Evolutionary conservation across 352 stramenopile species (phyloP).

Genomic region (Phytophthora vignae): DNA sequence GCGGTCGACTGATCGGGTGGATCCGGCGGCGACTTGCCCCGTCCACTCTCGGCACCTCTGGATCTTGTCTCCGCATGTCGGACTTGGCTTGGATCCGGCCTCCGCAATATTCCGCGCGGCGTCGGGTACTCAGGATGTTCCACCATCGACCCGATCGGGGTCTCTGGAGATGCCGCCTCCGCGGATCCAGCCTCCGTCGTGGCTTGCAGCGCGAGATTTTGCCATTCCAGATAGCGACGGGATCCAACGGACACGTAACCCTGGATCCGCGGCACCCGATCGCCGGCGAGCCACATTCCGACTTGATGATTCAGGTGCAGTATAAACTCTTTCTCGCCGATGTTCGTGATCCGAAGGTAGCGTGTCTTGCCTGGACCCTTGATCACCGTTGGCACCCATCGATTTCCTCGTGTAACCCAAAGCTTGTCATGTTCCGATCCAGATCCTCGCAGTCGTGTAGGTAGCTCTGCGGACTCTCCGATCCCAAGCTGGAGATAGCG

Average conservation of each 20-base stretch:
- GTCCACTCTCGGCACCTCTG: too few relatives aligned
- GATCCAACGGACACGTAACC: slow-evolving; percentile 10
- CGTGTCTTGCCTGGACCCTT: neutral
- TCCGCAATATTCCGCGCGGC: neutral
- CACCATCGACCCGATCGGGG: neutral
- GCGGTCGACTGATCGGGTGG: too few relatives aligned
- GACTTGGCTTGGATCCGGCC: too few relatives aligned
- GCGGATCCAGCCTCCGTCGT: neutral
- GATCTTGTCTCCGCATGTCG: too few relatives aligned
- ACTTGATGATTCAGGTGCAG: neutral
- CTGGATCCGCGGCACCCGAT: slow-evolving; percentile 5
- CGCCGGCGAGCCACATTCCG: slow-evolving; percentile 9
- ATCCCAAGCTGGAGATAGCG: neutral
- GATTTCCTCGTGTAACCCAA: slow-evolving; percentile 7
- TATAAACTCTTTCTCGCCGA: neutral
- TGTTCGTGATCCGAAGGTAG: slow-evolving; percentile 18
- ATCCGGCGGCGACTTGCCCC: too few relatives aligned
- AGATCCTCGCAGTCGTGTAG: neutral
- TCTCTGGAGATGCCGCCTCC: neutral
- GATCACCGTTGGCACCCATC: slow-evolving; percentile 10
- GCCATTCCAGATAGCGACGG: slow-evolving; percentile 9
- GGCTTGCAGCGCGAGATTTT: slow-evolving; percentile 12
- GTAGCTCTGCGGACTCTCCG: neutral
- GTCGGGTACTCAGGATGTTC: neutral
- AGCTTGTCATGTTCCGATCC: slow-evolving; percentile 6